Conservation (phyloP, 371 early-diverging fungal species). For the Lichtheimia ramosa region DNA sequence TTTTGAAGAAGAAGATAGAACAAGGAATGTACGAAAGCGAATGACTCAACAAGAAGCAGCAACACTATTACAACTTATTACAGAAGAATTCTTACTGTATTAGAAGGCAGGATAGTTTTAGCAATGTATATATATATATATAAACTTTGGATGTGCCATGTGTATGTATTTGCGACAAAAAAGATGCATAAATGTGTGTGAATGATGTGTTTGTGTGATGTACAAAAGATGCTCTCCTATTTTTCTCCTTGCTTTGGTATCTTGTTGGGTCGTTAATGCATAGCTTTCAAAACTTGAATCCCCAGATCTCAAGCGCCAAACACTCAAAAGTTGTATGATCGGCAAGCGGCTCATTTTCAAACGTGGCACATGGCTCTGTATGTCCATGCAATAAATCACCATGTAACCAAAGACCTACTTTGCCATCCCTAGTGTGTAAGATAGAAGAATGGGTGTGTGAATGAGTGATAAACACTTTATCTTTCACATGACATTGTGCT, state of each 20-base stretch:
- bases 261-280: neutral
- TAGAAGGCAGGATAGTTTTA: neutral
- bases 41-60: neutral
- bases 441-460: neutral
- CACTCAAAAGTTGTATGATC: slow-evolving; percentile 26
- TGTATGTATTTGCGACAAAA: neutral
- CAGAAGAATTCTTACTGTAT: neutral
- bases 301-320: slow-evolving; percentile 38
- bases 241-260: too few species aligned
- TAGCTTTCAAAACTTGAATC: slow-evolving; percentile 24
- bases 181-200: neutral
- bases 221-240: too few species aligned
- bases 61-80: neutral
- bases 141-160: slow-evolving; percentile 1
- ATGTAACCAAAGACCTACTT: slow-evolving; percentile 37
- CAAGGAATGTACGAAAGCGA: neutral
- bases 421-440: slow-evolving; percentile 22
- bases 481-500: neutral
- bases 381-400: slow-evolving; percentile 38
- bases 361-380: slow-evolving; percentile 36
- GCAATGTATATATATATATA: neutral
- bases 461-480: neutral
- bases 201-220: neutral
- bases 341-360: slow-evolving; percentile 30
- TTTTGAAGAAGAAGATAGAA: neutral